Evolutionary conservation across 2,329 filamentous ascomycete genomes (phyloP).

Genomic region (Paecilomyces formosus): DNA sequence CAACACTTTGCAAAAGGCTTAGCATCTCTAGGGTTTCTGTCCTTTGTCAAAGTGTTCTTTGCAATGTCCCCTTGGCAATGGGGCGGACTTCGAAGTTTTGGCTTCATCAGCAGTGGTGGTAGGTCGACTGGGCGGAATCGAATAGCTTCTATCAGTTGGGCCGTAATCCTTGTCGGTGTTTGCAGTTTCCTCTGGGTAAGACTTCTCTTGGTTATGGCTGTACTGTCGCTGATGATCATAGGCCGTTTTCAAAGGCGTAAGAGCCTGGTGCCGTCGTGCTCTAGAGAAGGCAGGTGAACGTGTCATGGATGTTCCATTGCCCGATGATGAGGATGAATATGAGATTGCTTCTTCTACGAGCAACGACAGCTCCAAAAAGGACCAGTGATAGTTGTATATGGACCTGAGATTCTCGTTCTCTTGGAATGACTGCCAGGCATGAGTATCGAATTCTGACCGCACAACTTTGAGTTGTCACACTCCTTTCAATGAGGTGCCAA

Average conservation of each 20-base stretch:
- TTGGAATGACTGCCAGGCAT: neutral
- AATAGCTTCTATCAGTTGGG: slow-evolving; percentile 69
- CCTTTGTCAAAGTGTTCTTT: slow-evolving; percentile 73
- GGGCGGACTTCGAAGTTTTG: slow-evolving; percentile 63
- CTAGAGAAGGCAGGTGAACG: slow-evolving; percentile 70
- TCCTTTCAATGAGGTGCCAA: slow-evolving; percentile 77
- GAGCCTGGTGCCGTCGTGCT: slow-evolving; percentile 62
- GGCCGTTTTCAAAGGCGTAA: slow-evolving; percentile 76
- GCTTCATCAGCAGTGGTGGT: slow-evolving; percentile 47
- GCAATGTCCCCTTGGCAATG: slow-evolving; percentile 68
- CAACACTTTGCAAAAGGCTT: slow-evolving; percentile 86
- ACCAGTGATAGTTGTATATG: slow-evolving; percentile 13
- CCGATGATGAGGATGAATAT: slow-evolving; percentile 52
- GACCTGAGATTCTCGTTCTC: neutral
- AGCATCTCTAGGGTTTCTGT: slow-evolving; percentile 79
- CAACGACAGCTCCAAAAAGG: slow-evolving; percentile 17
- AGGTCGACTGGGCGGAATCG: slow-evolving; percentile 64
- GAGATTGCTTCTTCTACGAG: slow-evolving; percentile 32
- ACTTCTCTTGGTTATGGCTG: slow-evolving; percentile 12
- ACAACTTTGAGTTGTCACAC: slow-evolving; percentile 97
- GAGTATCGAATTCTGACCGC: slow-evolving; percentile 41
- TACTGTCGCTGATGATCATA: slow-evolving; percentile 29
- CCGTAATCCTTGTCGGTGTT: slow-evolving; percentile 72
- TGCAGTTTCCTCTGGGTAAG: slow-evolving; percentile 69
- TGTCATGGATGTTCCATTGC: slow-evolving; percentile 64